Conservation (phyloP, 1,284 basidiomycete genomes). For the Rhodotorula glutinis region DNA sequence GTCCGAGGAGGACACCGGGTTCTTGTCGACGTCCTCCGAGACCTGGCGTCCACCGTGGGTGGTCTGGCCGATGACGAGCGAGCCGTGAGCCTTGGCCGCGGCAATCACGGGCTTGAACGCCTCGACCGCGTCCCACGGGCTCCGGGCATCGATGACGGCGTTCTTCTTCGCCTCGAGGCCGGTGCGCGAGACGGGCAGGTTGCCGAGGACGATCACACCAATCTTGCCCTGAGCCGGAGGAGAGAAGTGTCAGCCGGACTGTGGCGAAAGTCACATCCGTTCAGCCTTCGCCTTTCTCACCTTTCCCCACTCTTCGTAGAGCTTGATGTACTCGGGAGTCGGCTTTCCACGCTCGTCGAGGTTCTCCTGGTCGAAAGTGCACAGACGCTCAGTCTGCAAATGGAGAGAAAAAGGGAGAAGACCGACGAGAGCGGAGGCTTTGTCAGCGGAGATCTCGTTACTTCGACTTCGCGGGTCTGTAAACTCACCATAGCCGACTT, state of each 20-base stretch:
- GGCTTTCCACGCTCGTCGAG: constrained; percentile 44
- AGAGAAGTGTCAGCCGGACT: too few species aligned
- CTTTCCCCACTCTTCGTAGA: constrained; percentile 48
- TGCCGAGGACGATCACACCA: constrained; percentile 45
- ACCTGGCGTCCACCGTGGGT: constrained; percentile 52
- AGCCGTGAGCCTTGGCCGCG: constrained; percentile 51
- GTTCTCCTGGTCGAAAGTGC: constrained; percentile 41
- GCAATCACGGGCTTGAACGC: constrained; percentile 48
- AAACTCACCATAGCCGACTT: constrained; percentile 15
- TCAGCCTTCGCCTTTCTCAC: not conserved
- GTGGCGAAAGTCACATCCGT: too few species aligned
- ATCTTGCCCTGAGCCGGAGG: constrained; percentile 40
- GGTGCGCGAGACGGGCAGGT: constrained; percentile 40
- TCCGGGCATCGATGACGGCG: constrained; percentile 43
- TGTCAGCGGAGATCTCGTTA: not conserved
- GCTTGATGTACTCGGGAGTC: constrained; percentile 42
- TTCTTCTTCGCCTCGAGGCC: constrained; percentile 45
- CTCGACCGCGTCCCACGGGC: constrained; percentile 44
- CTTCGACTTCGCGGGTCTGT: too few species aligned
- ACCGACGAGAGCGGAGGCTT: not conserved
- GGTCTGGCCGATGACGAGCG: constrained; percentile 51
- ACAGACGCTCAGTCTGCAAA: constrained; percentile 46
- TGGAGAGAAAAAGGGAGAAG: not conserved
- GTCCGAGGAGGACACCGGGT: constrained; percentile 47
- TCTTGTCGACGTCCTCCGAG: constrained; percentile 41